Evolutionary conservation across 2,329 filamentous ascomycete genomes (phyloP).

Genomic region (Clonostachys chloroleuca): DNA sequence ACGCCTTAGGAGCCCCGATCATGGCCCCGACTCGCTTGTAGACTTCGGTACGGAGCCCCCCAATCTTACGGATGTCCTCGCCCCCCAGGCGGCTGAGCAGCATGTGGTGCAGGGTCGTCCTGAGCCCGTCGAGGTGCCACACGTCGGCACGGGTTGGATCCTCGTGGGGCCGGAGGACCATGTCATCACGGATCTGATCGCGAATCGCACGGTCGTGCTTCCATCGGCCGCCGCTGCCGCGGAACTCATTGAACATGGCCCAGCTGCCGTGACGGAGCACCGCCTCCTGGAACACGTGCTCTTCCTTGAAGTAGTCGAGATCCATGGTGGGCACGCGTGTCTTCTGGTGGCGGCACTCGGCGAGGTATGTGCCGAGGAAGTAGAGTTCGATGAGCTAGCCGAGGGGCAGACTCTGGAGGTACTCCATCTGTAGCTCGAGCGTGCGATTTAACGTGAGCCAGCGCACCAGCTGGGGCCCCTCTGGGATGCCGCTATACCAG

Average conservation of each 20-base stretch:
- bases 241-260: neutral
- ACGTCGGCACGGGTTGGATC: too few relatives aligned
- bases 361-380: too few relatives aligned
- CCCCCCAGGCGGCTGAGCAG: too few relatives aligned
- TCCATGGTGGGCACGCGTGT: neutral
- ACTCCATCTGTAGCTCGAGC: neutral
- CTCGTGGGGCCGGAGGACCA: too few relatives aligned
- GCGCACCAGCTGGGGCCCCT: neutral
- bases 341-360: too few relatives aligned
- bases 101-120: too few relatives aligned
- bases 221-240: neutral
- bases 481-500: neutral
- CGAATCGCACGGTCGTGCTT: neutral
- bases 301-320: neutral
- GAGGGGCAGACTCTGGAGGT: neutral
- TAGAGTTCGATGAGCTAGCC: neutral
- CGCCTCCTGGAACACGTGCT: neutral
- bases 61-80: too few relatives aligned
- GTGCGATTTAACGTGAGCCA: neutral
- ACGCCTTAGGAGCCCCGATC: too few relatives aligned
- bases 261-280: neutral
- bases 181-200: neutral
- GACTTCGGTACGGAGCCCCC: too few relatives aligned
- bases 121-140: too few relatives aligned
- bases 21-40: too few relatives aligned